Percentiles rank a stretch among this genome's conserved stretches.
These are phyloP conservation scores for Solanum commersonii DNA, from an alignment of 257 asterid genomes.

Conservation along the genomic window DNA sequence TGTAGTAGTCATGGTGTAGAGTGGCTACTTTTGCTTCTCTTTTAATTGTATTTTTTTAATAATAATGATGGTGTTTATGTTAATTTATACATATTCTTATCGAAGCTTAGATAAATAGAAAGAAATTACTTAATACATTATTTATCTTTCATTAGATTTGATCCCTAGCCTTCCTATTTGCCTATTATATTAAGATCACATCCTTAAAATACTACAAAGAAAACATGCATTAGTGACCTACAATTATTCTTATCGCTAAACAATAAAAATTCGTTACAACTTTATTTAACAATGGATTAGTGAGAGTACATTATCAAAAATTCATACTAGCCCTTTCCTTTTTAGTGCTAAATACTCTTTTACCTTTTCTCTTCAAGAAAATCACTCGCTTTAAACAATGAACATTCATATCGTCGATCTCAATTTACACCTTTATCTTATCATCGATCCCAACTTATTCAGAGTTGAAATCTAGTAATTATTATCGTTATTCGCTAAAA, in stretches of 20 bases:
- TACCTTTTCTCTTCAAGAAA: too few relatives aligned
- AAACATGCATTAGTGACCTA: neutral
- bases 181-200: neutral
- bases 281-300: neutral
- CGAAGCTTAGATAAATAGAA: neutral
- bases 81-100: neutral
- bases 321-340: neutral
- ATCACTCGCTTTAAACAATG: too few relatives aligned
- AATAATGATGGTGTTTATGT: rapidly evolving
- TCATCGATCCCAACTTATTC: neutral
- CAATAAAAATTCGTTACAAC: neutral
- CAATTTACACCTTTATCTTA: too few relatives aligned
- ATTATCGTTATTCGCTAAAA: neutral
- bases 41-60: neutral
- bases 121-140: neutral
- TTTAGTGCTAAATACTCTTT: neutral
- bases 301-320: neutral
- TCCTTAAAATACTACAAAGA: neutral
- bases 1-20: conserved; percentile 35
- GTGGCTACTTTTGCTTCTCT: conserved; percentile 33
- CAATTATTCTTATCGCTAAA: neutral
- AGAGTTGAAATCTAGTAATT: neutral
- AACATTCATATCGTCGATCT: too few relatives aligned
- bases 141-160: neutral
- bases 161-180: neutral